A percentile compares a stretch with the other conserved stretches of the same genome.
Conservation (phyloP, 768 basidiomycete species). For the Termitomyces sp. region DNA sequence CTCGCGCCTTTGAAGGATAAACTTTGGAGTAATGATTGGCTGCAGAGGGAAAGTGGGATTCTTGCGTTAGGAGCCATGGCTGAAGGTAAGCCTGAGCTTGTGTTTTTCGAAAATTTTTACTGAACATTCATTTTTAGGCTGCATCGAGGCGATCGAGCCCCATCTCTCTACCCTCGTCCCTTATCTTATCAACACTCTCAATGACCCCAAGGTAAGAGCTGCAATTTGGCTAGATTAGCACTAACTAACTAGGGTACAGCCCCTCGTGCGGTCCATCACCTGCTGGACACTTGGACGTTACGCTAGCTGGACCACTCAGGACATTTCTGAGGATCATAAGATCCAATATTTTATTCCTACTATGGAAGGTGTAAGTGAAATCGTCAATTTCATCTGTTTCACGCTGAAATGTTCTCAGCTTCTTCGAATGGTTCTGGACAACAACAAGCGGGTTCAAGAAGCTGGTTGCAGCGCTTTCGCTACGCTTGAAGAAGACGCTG, state of each 20-base stretch:
- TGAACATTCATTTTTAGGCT: constrained; percentile 50
- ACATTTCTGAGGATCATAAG: constrained; percentile 81
- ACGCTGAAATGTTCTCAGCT: constrained; percentile 47
- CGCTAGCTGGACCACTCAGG: constrained; percentile 94
- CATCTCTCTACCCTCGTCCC: constrained; percentile 92
- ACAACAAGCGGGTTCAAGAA: constrained; percentile 98
- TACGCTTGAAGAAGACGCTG: constrained; percentile 97
- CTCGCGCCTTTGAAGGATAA: constrained; percentile 89
- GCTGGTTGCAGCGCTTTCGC: constrained; percentile 99
- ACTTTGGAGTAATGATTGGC: constrained; percentile 89
- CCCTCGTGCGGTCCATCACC: constrained; percentile 95
- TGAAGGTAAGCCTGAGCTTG: constrained; percentile 58
- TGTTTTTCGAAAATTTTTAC: neutral
- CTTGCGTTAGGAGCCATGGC: constrained; percentile 97
- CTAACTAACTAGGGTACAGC: constrained; percentile 39
- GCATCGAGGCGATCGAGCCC: constrained; percentile 92
- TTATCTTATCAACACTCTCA: constrained; percentile 85
- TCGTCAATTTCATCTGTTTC: neutral
- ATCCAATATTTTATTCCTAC: constrained; percentile 91
- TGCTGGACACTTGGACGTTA: constrained; percentile 99
- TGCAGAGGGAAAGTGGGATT: constrained; percentile 92
- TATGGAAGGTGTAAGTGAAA: constrained; percentile 82
- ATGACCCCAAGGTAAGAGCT: constrained; percentile 77
- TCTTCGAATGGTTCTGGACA: constrained; percentile 94
- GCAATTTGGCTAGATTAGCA: constrained; percentile 4